Evolutionary conservation across 495 filamentous ascomycete genomes (phyloP).

Genomic region (Neurospora intermedia): DNA sequence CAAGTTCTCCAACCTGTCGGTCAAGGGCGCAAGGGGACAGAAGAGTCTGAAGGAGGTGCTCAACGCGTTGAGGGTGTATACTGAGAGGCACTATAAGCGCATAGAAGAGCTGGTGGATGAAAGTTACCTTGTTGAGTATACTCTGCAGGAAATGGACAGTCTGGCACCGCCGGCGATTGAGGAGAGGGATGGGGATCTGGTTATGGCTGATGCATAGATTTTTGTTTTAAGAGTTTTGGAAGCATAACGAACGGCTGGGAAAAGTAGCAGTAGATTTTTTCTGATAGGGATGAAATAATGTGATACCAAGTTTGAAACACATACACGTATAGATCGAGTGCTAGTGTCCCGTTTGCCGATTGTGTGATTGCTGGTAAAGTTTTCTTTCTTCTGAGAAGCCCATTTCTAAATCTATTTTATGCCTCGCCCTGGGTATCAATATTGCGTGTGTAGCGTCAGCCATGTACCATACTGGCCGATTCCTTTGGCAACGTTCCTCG

Average conservation of each 20-base stretch:
- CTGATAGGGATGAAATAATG: not conserved
- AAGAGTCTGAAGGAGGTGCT: conserved; percentile 71
- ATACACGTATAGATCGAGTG: not conserved
- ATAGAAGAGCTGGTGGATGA: conserved; percentile 87
- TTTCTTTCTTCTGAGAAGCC: not conserved
- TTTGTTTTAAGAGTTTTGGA: not conserved
- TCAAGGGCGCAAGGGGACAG: conserved; percentile 52
- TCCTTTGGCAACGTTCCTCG: not conserved
- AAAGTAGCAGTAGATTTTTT: not conserved
- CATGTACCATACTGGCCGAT: not conserved
- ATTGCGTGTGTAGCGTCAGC: not conserved
- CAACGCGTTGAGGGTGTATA: conserved; percentile 74
- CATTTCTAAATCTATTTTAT: not conserved
- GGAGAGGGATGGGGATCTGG: conserved; percentile 24
- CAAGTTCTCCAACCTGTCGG: conserved; percentile 46
- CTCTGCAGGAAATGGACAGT: conserved; percentile 85
- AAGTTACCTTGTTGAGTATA: conserved; percentile 88
- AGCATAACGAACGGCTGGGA: not conserved
- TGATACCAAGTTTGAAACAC: not conserved
- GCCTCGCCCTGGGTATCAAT: not conserved
- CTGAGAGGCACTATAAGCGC: conserved; percentile 79
- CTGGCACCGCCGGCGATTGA: conserved; percentile 34
- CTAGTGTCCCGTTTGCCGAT: not conserved
- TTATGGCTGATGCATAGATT: conserved; percentile 30
- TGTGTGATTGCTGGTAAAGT: not conserved